A percentile compares a stretch with the other conserved stretches of the same genome.
These are phyloP conservation scores for Penicillium antarcticum DNA, from an alignment of 495 filamentous ascomycete species.

Conservation along the genomic window DNA sequence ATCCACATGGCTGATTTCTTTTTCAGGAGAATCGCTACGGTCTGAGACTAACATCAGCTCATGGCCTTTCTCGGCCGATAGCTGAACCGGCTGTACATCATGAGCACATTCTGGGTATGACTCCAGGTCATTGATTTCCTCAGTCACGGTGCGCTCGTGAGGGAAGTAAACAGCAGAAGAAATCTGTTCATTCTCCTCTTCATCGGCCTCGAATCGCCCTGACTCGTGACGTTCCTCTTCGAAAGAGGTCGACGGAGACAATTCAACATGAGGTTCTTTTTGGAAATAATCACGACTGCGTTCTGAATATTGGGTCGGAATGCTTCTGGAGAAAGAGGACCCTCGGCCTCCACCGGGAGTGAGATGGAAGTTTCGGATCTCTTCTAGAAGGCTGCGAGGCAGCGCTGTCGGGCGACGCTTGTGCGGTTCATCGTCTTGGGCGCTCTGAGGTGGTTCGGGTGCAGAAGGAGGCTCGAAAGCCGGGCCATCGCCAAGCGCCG, in stretches of 20 bases:
- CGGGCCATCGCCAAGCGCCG: slow-evolving; percentile 28
- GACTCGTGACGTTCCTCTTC: slow-evolving; percentile 37
- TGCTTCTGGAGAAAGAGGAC: slow-evolving; percentile 53
- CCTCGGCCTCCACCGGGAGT: slow-evolving; percentile 51
- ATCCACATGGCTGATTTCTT: slow-evolving; percentile 50
- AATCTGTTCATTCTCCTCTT: slow-evolving; percentile 89
- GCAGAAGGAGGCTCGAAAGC: slow-evolving; percentile 13
- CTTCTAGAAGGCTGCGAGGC: slow-evolving; percentile 54
- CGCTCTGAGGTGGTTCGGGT: slow-evolving; percentile 4
- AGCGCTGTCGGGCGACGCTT: slow-evolving; percentile 31
- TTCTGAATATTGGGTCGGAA: slow-evolving; percentile 46
- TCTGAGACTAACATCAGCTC: slow-evolving; percentile 31
- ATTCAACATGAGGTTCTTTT: slow-evolving; percentile 16
- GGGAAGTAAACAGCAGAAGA: slow-evolving; percentile 92
- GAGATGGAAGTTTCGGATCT: slow-evolving; percentile 59
- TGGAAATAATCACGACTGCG: slow-evolving; percentile 30
- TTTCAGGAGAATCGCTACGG: slow-evolving; percentile 28
- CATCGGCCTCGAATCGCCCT: slow-evolving; percentile 65
- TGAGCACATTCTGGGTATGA: slow-evolving; percentile 44
- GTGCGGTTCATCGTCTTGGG: slow-evolving; percentile 20
- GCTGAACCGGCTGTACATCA: slow-evolving; percentile 30
- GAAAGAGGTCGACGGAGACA: slow-evolving; percentile 21
- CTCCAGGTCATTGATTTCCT: slow-evolving; percentile 37
- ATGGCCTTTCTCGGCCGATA: slow-evolving; percentile 31
- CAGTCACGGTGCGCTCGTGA: slow-evolving; percentile 58